A percentile compares a stretch with the other conserved stretches of the same genome.
These are phyloP conservation scores for Solanum commersonii DNA, from an alignment of 257 asterid genomes.

Conservation along the genomic window DNA sequence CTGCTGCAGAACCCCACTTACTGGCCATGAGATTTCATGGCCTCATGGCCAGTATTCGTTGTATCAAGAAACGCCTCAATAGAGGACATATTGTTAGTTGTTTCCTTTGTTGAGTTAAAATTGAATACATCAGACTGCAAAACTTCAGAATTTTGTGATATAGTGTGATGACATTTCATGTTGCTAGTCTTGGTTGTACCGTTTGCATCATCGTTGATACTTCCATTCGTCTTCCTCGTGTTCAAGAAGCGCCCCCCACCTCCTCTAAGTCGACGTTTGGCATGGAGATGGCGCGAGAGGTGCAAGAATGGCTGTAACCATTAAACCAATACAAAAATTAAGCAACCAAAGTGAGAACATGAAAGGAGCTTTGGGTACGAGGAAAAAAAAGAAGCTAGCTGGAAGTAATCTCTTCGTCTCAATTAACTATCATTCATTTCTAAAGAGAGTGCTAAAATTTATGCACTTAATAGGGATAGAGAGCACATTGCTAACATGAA, in stretches of 20 bases:
- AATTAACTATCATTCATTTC: neutral
- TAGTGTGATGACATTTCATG: slow-evolving; percentile 2
- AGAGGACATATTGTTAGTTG: slow-evolving; percentile 4
- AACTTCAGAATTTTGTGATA: slow-evolving; percentile 33
- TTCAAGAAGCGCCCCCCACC: slow-evolving; percentile 62
- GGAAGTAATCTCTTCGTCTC: neutral
- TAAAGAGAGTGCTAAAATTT: neutral
- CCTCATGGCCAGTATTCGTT: slow-evolving; percentile 23
- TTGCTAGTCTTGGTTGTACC: neutral
- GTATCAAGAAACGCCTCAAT: slow-evolving; percentile 17
- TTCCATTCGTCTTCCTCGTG: slow-evolving; percentile 21
- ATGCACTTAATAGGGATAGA: neutral
- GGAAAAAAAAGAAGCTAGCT: neutral
- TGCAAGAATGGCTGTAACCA: slow-evolving; percentile 55
- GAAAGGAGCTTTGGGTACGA: neutral
- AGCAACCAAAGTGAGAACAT: neutral
- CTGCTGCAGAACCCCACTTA: slow-evolving; percentile 30
- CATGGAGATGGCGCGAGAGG: slow-evolving; percentile 34
- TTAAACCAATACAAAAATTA: neutral
- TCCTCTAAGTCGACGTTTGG: slow-evolving; percentile 43
- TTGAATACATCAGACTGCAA: slow-evolving; percentile 30
- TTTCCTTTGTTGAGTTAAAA: slow-evolving; percentile 12
- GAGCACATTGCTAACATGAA: neutral
- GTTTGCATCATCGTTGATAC: neutral
- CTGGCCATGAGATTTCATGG: slow-evolving; percentile 18